A percentile compares a stretch with the other conserved stretches of the same genome.
Evolutionary conservation across 768 basidiomycete species (phyloP).

Genomic region (Naematelia encephala): DNA sequence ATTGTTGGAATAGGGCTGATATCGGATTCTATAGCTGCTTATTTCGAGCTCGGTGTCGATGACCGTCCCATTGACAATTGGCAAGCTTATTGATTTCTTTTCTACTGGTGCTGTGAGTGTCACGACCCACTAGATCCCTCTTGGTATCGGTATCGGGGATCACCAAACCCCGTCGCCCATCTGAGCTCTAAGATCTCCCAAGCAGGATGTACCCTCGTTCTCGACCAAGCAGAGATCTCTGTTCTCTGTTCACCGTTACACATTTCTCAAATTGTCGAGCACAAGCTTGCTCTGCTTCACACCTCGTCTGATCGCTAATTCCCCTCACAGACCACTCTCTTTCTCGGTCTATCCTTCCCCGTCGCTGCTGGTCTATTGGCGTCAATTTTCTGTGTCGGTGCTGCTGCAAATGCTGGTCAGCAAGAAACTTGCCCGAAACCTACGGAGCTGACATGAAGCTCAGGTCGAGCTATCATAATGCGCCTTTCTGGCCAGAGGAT

Average conservation of each 20-base stretch:
- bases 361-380: slow-evolving; percentile 74
- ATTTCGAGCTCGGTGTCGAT: slow-evolving; percentile 88
- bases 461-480: slow-evolving; percentile 58
- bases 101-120: slow-evolving; percentile 63
- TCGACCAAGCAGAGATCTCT: too few species aligned
- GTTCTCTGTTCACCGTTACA: background rate
- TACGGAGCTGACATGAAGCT: background rate
- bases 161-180: too few species aligned
- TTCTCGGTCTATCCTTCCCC: slow-evolving; percentile 72
- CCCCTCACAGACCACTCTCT: slow-evolving; percentile 53
- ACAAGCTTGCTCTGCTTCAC: too few species aligned
- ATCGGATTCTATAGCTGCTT: slow-evolving; percentile 56
- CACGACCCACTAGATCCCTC: background rate
- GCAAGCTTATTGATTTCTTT: slow-evolving; percentile 92
- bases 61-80: slow-evolving; percentile 88
- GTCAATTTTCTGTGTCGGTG: slow-evolving; percentile 78
- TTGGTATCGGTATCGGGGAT: too few species aligned
- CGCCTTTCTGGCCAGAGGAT: slow-evolving; percentile 86
- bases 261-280: background rate
- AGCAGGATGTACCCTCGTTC: too few species aligned
- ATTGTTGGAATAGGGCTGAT: slow-evolving; percentile 16
- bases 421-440: slow-evolving; percentile 13
- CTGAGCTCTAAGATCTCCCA: too few species aligned
- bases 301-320: background rate
- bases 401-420: slow-evolving; percentile 76